Base-by-base conservation (phyloP, 495 filamentous ascomycete genomes). In the Neurospora sp. region DNA sequence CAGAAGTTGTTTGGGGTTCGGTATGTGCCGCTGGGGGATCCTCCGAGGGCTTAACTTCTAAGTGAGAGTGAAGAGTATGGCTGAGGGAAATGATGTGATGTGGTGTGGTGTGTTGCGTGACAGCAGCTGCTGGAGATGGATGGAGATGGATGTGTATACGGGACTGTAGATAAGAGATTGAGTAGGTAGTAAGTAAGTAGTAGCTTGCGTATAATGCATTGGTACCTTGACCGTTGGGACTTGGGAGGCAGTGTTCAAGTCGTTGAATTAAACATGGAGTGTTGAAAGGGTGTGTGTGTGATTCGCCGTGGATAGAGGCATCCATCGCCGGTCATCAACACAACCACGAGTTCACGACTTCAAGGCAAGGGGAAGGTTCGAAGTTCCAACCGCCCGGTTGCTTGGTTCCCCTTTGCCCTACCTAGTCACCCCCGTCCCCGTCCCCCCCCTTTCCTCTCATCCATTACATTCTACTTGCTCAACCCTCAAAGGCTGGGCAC, bases 11-110 rank as follows among this genome's bases (percentile, higher is more conserved):
- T 92, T 82, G 92, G 91, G 45, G 96, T 99, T 70, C 84, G 90
- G 78, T 99, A 98, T 84, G 96, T 99, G 72, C 96, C 96, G 37
- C 82, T 99, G 83, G 97, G 94, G 40, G 95, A 98, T 84, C 88
- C 92, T 69, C 94, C 92, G 27, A 12, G 12, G 10, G 10, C 40
- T 1, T 40, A 40, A 10, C 3, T 3, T 3, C 9, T 39, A 75
- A 73, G 72, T 72, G 39, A 45, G 41, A 73, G 72, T 72, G 39
- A n/a, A n/a, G n/a, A 65, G 41, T 14, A 5, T 59, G 48, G 14
- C 1, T 12, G 20, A 59, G 6, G 44, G 44, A n/a, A 12, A 5
- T 5, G 41, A 45, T n/a, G 42, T 41, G 40, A 14, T 41, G 44
- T 20, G 44, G 0, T 4, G 16, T 0, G 41, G 4, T n/a, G 42